Conservation (phyloP, 352 stramenopile genomes). For the Globisporangium splendens region DNA sequence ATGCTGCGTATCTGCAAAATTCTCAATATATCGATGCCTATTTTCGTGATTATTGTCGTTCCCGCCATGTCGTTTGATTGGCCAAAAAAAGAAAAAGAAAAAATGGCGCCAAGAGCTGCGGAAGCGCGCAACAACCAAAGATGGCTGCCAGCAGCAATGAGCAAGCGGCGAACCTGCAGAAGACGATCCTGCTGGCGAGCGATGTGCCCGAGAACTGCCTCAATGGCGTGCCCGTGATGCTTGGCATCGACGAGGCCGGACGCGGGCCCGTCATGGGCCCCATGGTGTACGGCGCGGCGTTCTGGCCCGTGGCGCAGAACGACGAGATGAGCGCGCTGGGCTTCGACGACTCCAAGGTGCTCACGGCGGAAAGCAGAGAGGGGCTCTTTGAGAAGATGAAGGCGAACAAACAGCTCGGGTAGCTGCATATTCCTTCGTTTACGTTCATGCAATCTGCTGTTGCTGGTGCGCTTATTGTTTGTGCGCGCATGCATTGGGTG, state of each 20-base stretch:
- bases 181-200: slow-evolving; percentile 51
- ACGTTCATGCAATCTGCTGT: background rate
- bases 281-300: slow-evolving; percentile 94
- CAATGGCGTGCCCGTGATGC: slow-evolving; percentile 73
- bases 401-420: slow-evolving; percentile 61
- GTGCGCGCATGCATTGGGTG: background rate
- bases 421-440: slow-evolving; percentile 1
- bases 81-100: too few species aligned
- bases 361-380: slow-evolving; percentile 84
- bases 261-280: slow-evolving; percentile 92
- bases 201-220: slow-evolving; percentile 57
- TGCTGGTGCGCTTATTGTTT: background rate
- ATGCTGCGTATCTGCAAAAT: too few species aligned
- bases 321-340: slow-evolving; percentile 77
- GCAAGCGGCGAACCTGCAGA: slow-evolving; percentile 41
- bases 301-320: slow-evolving; percentile 80
- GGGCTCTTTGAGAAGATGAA: slow-evolving; percentile 89
- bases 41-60: too few species aligned
- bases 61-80: too few species aligned
- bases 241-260: slow-evolving; percentile 95
- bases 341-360: slow-evolving; percentile 95
- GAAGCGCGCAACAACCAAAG: background rate
- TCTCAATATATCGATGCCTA: too few species aligned
- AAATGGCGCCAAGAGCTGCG: too few species aligned
- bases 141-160: background rate